These are phyloP conservation scores for Diplocarpon mali DNA, from an alignment of 2,329 filamentous ascomycete genomes.

Conservation along the genomic window DNA sequence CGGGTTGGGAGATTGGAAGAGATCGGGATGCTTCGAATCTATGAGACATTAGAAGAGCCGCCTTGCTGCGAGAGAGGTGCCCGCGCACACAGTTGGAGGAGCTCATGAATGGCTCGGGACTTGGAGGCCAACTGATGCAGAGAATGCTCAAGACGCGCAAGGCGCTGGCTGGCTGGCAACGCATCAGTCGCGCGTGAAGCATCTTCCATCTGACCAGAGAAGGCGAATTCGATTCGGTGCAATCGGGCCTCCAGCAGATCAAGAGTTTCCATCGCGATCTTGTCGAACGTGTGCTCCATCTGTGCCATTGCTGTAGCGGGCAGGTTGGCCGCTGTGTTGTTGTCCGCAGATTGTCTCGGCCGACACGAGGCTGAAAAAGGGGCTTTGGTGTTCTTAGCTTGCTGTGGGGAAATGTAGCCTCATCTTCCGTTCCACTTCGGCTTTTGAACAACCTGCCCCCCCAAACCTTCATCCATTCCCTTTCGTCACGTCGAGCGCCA, in stretches of 20 bases:
- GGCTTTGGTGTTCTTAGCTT: too few relatives aligned
- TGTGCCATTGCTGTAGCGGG: neutral
- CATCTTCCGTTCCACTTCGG: too few relatives aligned
- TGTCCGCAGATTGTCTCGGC: too few relatives aligned
- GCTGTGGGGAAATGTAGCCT: too few relatives aligned
- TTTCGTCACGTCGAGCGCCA: too few relatives aligned
- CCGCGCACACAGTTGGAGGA: conserved; percentile 25
- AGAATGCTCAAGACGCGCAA: conserved; percentile 15
- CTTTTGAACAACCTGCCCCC: too few relatives aligned
- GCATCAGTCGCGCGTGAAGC: conserved; percentile 1
- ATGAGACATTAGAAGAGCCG: conserved; percentile 8
- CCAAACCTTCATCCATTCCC: too few relatives aligned
- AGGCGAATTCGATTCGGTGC: conserved; percentile 23
- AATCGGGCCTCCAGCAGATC: conserved; percentile 25
- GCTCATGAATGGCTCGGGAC: conserved; percentile 25
- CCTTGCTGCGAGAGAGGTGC: neutral
- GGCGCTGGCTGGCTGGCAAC: conserved; percentile 8
- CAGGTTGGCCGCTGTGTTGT: too few relatives aligned
- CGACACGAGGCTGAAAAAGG: too few relatives aligned
- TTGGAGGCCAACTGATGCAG: conserved; percentile 23
- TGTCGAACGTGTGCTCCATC: conserved; percentile 25
- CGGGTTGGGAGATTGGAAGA: conserved; percentile 24
- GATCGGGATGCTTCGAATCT: conserved; percentile 26
- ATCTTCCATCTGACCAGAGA: conserved; percentile 13
- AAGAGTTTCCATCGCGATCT: conserved; percentile 25